These are phyloP conservation scores for Pythium graminicola DNA, from an alignment of 352 stramenopile genomes.

Conservation along the genomic window DNA sequence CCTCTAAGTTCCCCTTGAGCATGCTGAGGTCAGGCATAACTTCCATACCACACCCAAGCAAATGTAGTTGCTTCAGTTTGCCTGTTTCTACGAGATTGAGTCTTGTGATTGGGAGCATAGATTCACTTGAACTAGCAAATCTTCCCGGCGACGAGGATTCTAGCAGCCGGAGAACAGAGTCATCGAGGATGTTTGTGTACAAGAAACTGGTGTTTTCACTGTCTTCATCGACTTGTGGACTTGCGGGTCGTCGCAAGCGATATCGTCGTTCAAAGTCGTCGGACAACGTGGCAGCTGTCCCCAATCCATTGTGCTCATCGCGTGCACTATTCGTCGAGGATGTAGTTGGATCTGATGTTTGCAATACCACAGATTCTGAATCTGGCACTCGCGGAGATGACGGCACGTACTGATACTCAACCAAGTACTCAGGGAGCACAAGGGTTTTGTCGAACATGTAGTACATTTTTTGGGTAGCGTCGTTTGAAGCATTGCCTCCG, in stretches of 20 bases:
- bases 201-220: not conserved
- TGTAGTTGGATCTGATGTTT: not conserved
- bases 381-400: not conserved
- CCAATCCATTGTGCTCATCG: constrained; percentile 30
- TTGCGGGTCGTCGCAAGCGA: constrained; percentile 35
- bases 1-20: constrained; percentile 40
- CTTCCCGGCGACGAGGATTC: not conserved
- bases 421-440: constrained; percentile 79
- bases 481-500: not conserved
- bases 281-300: constrained; percentile 24
- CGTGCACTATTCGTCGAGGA: not conserved
- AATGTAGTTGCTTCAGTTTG: constrained; percentile 38
- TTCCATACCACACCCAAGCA: constrained; percentile 50
- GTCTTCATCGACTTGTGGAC: constrained; percentile 19
- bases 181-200: constrained; percentile 1
- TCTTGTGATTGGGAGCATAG: constrained; percentile 23
- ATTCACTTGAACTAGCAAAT: constrained; percentile 10
- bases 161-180: constrained; percentile 7
- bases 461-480: constrained; percentile 57
- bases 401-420: constrained; percentile 67
- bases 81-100: constrained; percentile 13
- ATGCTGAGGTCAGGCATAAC: constrained; percentile 36
- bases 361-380: not conserved
- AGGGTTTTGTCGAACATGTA: constrained; percentile 76
- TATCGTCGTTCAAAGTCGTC: constrained; percentile 63